phyloP scores from a whole-genome alignment of 1,284 basidiomycete species.

The Anthracocystis panici-leucophaei region DNA sequence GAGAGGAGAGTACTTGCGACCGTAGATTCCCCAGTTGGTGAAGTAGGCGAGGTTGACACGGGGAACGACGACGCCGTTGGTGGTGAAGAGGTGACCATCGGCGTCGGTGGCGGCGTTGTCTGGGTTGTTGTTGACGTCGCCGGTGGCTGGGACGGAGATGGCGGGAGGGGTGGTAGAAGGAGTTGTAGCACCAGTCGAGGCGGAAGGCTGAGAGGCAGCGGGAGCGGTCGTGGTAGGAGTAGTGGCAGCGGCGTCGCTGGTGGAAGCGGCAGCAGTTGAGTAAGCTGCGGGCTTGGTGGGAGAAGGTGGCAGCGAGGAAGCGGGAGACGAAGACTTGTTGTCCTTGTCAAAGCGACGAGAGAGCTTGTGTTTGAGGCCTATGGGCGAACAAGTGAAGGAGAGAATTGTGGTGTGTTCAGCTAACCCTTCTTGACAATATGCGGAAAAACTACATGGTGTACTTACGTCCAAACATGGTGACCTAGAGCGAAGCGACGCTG shows the following conservation, averaged over 20 bases:
- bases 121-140: background rate
- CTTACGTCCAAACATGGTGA: constrained; percentile 39
- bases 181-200: constrained; percentile 12
- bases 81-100: constrained; percentile 33
- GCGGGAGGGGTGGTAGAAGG: constrained; percentile 11
- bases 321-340: constrained; percentile 23
- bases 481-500: background rate
- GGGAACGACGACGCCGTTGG: constrained; percentile 45
- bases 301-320: constrained; percentile 42
- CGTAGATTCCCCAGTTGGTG: constrained; percentile 88
- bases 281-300: constrained; percentile 35
- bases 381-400: background rate
- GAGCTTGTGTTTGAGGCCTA: constrained; percentile 48
- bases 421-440: background rate
- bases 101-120: constrained; percentile 10
- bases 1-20: constrained; percentile 80
- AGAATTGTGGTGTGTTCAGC: background rate
- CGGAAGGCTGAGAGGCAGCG: constrained; percentile 11
- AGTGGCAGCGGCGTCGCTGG: constrained; percentile 5
- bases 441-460: background rate
- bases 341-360: constrained; percentile 43
- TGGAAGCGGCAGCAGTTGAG: constrained; percentile 9
- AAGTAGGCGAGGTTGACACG: constrained; percentile 57
- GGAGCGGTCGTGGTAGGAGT: constrained; percentile 7
- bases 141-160: constrained; percentile 3